Conservation (phyloP, 2,329 filamentous ascomycete species). For the Scedosporium minutisporum region DNA sequence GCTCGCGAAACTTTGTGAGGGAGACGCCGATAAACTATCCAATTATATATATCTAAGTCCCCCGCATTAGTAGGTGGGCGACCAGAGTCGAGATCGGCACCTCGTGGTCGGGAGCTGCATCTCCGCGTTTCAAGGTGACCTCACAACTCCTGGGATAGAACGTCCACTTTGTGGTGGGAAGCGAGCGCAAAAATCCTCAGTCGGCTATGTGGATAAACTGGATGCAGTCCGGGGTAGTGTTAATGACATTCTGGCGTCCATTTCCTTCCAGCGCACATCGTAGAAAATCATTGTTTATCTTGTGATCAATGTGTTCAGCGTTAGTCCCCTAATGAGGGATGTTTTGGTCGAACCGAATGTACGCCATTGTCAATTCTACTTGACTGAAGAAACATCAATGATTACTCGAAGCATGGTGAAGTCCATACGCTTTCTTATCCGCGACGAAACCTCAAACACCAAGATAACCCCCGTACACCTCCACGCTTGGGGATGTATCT, state of each 20-base stretch:
- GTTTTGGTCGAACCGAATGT: too few relatives aligned
- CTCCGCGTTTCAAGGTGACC: slow-evolving; percentile 6
- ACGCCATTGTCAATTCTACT: too few relatives aligned
- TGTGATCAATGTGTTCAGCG: not conserved
- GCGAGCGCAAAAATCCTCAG: not conserved
- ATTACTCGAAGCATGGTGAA: too few relatives aligned
- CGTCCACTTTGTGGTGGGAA: not conserved
- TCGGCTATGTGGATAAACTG: not conserved
- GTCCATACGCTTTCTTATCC: not conserved
- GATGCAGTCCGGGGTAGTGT: not conserved
- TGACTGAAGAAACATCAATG: too few relatives aligned
- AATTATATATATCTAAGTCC: not conserved
- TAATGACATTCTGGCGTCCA: not conserved
- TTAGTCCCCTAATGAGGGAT: not conserved
- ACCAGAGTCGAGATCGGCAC: not conserved
- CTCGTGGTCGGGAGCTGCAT: not conserved
- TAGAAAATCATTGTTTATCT: not conserved
- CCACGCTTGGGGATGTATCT: too few relatives aligned
- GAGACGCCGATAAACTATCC: not conserved
- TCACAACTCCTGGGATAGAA: not conserved
- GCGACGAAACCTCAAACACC: not conserved
- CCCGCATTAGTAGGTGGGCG: not conserved
- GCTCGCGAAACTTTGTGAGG: not conserved
- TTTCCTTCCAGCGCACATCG: not conserved
- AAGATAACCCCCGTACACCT: not conserved